Evolutionary conservation across 345 rosid genomes (phyloP), one percentile per base, ranked within the genome.

Genomic region (Clausena lansium): DNA sequence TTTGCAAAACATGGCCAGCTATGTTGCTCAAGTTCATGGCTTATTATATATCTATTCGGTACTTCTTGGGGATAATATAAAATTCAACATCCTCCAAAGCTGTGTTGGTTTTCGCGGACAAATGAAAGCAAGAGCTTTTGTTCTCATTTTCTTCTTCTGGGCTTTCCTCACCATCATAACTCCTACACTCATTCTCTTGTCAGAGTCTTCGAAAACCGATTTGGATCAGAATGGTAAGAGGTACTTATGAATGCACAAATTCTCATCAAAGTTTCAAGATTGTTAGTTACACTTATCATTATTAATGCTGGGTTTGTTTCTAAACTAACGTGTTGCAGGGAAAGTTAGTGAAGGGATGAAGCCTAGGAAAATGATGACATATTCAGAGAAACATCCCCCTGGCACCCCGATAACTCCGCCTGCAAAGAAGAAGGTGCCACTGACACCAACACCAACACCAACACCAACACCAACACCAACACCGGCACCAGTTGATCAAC

Each of bases 71-170:
- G 59, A 67, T 28, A 68, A 20, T 30, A 52, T 54, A 60, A 22
- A 3, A 59, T 4, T 41, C 28, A 64, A 79, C 61, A 57, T 63
- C 38, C 59, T 57, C 17, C 32, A 22, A 36, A 65, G n/a, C 66
- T 80, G 66, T 61, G 9, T 61, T 62, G 28, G 4, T 70, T 74
- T 69, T 28, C 27, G 60, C 35, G 61, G 63, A 70, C 87, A 80
- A 84, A 96, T 94, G 98, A 89, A 47, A 67, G 90, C 84, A 30
- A 94, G 97, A 81, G 91, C 83, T 63, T 86, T 85, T 41, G 93
- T 89, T 15, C 78, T 94, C 84, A 89, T 96, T 75, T 90, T 94
- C 86, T 88, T 96, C 91, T 94, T 91, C 84, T 96, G 99, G 99
- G 97, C 98, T 70, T 77, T 86, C 78, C 97, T 96, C 78, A 85